Base-by-base conservation (phyloP, 2,329 filamentous ascomycete species). In the Amylocarpus encephaloides region DNA sequence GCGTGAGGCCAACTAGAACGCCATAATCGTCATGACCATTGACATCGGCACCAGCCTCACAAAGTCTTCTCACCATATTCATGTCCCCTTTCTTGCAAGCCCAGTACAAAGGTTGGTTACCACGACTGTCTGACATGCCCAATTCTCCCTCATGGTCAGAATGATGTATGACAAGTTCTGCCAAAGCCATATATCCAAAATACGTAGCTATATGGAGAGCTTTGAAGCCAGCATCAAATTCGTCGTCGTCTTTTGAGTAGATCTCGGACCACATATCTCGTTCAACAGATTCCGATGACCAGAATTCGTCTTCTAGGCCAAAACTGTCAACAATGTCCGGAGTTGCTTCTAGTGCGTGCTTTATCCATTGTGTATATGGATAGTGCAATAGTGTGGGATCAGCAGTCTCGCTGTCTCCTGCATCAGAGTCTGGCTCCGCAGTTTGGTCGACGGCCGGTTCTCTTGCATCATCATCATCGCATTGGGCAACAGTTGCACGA, bases 321-420 rank as follows among this genome's bases (percentile, higher is more conserved):
- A 45, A 45, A 35, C 43, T 34, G 22, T 45, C 43, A 33, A 45
- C 32, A n/a, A 45, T 45, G 22, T 45, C 43, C 22, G 43, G 33
- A 2, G 43, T 45, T n/a, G 43, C 43, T 45, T 45, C 33, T 12
- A 45, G 19, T 12, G 43, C 43, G 5, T 45, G 43, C 16, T 45
- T 33, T 10, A 45, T 45, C 43, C 43, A 45, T 35, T 45, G 34
- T 12, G 26, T 35, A 5, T 35, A 45, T 12, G 43, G 43, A 22
- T 45, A 45, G n/a, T 32, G 12, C 16, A 45, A n/a, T 4, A 22
- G 39, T n/a, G 6, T n/a, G 5, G n/a, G 13, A 10, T 29, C 29
- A 16, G 5, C 10, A 11, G 15, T 11, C 12, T 45, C 15, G 16
- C n/a, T 30, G 6, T 35, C 32, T 26, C 7, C 22, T 26, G 22